Conservation (phyloP, 179 eudicot species). For the Carnegiea gigantea region DNA sequence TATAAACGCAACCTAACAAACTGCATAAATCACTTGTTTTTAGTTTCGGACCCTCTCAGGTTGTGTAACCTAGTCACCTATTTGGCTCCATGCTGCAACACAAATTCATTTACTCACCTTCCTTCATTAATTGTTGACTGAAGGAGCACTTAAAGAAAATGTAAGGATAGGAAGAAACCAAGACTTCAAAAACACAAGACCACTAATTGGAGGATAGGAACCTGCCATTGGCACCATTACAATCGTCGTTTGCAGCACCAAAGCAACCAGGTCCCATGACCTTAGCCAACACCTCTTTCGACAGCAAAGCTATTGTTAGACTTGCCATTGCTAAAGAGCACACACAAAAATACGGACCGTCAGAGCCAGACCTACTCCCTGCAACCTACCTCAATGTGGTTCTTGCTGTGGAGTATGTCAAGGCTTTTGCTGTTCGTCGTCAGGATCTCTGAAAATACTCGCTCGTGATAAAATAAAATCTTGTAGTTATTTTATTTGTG, state of each 20-base stretch:
- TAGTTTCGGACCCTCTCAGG: too few species aligned
- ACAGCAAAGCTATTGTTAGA: constrained; percentile 60
- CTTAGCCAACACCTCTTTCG: constrained; percentile 63
- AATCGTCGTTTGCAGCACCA: constrained; percentile 77
- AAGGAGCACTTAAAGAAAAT: too few species aligned
- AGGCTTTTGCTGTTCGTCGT: constrained; percentile 60
- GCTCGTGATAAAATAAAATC: too few species aligned
- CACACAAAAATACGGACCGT: constrained; percentile 83
- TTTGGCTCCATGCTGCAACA: too few species aligned
- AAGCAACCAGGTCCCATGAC: constrained; percentile 75
- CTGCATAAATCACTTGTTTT: too few species aligned
- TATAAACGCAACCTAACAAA: too few species aligned
- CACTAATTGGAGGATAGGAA: constrained; percentile 25
- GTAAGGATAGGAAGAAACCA: constrained; percentile 24
- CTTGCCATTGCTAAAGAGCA: constrained; percentile 72
- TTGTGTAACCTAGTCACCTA: too few species aligned
- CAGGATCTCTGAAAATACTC: constrained; percentile 63
- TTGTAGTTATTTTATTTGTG: too few species aligned
- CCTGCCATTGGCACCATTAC: constrained; percentile 43
- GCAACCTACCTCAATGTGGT: constrained; percentile 88
- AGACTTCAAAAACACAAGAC: constrained; percentile 33
- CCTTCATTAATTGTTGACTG: too few species aligned
- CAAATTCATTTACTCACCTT: too few species aligned
- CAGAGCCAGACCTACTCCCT: constrained; percentile 68
- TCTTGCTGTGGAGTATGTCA: constrained; percentile 62